Base-by-base conservation (phyloP, 2,329 filamentous ascomycete genomes). In the Fusarium drepaniforme region DNA sequence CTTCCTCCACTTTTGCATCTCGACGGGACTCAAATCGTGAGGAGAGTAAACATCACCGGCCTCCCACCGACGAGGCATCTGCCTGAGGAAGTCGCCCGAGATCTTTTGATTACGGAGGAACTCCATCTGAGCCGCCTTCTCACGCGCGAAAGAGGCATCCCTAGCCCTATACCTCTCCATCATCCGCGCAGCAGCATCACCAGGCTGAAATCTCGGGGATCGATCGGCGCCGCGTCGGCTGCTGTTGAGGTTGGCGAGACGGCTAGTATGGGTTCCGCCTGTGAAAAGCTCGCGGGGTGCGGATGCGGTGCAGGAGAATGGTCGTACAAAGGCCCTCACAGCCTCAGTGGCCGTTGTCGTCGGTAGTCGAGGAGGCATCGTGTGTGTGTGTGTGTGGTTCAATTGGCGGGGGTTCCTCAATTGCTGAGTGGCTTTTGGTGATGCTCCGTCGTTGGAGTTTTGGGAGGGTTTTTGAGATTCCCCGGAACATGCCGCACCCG, bases 1-100 rank as follows among this genome's bases (percentile, higher is more conserved):
- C 81, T 85, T 87, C 83, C 89, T 91, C 93, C 93, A 98, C 87
- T 97, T 97, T 80, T 85, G 85, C 91, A 94, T 93, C 89, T 98
- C 96, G 40, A 87, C 85, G 28, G 91, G 88, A 66, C 91, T 93
- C 81, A 99, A 83, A 84, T 99, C 97, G 81, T 96, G 94, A 38
- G 97, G 97, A 70, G 95, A 90, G 85, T 98, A 98, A 63, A 98
- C 89, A 81, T 98, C 96, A 77, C 97, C 97, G 1, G 86, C 79
- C 78, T 88, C 87, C 93, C 93, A 98, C 46, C 89, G 88, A 58
- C 96, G 92, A 40, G 90, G 88, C 83, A 92, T 88, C 83, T 94
- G 91, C 72, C 84, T 86, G 77, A 91, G 84, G 82, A 91, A 90
- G 73, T 91, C 90, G 53, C 85, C 84, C 63, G 83, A 84, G 57